Evolutionary conservation across 2,329 filamentous ascomycete species (phyloP), one percentile per base, ranked within the genome.

Genomic region (Canariomyces notabilis): DNA sequence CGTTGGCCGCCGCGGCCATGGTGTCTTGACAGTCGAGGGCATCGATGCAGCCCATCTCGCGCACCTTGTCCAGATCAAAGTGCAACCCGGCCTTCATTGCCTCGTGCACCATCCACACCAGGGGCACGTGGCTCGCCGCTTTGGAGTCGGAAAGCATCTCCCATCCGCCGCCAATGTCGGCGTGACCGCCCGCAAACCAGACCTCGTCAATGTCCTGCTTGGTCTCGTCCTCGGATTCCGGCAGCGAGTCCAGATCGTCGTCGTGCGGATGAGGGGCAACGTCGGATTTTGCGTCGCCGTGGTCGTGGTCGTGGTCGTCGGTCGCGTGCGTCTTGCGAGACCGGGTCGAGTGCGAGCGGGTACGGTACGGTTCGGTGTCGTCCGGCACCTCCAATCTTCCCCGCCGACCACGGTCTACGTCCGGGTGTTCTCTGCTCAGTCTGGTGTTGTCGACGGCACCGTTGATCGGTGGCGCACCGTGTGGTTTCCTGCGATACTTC

Each of bases 161-260:
- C 86, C 85, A 89, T 0, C 87, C 87, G 8, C 87, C 87, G 1
- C 87, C 87, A 22, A 90, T 80, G 52, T 91, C 87, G 2, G 80
- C 87, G 52, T 94, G 87, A 9, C 83, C 82, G 7, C 87, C 87
- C 0, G 86, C 74, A 57, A 93, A 93, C 83, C 84, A 87, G 1
- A 91, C 77, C 58, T 93, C 87, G 49, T 87, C 77, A 38, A 91
- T 84, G 54, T 91, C 85, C 58, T 90, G 86, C 1, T 74, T 71
- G 0, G 64, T 66, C 2, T 72, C 71, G 18, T 75, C 70, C 7
- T 73, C 68, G 0, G 69, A 70, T 6, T 69, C 69, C 5, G 42
- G 37, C 1, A 71, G 67, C 0, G 70, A 67, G 4, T 54, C 53
- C 15, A 34, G 51, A 18, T 64, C 57, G 2, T 54, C 56, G 2